Percentiles rank a stretch among this genome's conserved stretches.
phyloP scores from a whole-genome alignment of 345 rosid species.

The Punica granatum region DNA sequence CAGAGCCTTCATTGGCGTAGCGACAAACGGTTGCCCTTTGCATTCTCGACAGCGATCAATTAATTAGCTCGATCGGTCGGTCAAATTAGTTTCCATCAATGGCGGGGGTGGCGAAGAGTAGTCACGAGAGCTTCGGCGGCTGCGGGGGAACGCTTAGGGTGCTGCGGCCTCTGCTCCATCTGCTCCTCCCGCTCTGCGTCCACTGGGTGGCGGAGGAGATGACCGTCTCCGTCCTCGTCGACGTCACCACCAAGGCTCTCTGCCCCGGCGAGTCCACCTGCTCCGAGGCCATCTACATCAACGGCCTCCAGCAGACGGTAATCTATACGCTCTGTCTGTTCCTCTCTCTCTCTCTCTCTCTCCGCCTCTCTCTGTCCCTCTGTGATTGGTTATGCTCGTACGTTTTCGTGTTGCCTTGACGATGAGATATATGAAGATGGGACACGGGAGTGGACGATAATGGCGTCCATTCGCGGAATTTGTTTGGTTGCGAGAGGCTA shows the following conservation, averaged over 20 bases:
- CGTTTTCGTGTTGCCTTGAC: neutral
- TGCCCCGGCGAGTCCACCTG: constrained; percentile 45
- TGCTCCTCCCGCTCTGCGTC: constrained; percentile 38
- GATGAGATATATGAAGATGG: too few species aligned
- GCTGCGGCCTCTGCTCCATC: constrained; percentile 34
- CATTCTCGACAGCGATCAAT: neutral
- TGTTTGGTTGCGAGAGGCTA: neutral
- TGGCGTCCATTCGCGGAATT: neutral
- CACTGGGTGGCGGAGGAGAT: constrained; percentile 54
- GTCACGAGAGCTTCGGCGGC: neutral
- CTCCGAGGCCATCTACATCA: constrained; percentile 40
- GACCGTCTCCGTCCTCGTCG: constrained; percentile 60
- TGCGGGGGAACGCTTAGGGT: constrained; percentile 26
- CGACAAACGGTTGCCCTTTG: neutral
- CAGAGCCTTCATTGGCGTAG: neutral
- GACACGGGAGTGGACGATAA: neutral
- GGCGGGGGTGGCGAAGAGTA: constrained; percentile 2
- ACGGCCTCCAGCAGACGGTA: constrained; percentile 53
- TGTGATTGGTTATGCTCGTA: neutral
- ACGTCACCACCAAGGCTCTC: constrained; percentile 37
- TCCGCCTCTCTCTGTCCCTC: neutral
- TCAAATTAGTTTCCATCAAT: neutral
- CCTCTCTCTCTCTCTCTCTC: neutral
- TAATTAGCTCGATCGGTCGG: too few species aligned
- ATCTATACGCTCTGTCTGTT: neutral